Conservation (phyloP, 768 basidiomycete species). For the Boletus coccyginus region DNA sequence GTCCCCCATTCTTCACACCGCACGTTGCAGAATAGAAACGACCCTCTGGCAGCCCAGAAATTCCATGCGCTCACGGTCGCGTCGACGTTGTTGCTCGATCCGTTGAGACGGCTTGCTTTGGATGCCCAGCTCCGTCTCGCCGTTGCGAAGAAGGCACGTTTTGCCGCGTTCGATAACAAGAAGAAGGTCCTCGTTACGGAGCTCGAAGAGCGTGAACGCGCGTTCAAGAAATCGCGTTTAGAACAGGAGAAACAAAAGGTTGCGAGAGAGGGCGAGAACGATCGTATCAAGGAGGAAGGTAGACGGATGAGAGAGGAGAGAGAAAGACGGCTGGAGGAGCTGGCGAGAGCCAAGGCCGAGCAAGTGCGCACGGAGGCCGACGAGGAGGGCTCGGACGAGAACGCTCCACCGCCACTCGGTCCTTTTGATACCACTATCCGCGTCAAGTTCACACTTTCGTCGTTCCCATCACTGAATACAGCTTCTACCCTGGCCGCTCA, state of each 20-base stretch:
- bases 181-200: slow-evolving; percentile 74
- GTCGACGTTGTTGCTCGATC: slow-evolving; percentile 79
- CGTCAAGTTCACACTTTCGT: slow-evolving; percentile 62
- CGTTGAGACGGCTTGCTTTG: slow-evolving; percentile 70
- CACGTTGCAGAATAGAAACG: slow-evolving; percentile 62
- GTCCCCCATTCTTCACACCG: slow-evolving; percentile 10
- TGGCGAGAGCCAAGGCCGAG: slow-evolving; percentile 36
- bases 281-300: slow-evolving; percentile 74
- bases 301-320: slow-evolving; percentile 63
- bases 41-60: slow-evolving; percentile 79
- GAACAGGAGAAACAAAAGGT: slow-evolving; percentile 62
- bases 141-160: slow-evolving; percentile 67
- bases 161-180: slow-evolving; percentile 66
- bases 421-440: slow-evolving; percentile 73
- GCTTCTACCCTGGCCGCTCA: slow-evolving; percentile 33
- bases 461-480: slow-evolving; percentile 37
- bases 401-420: slow-evolving; percentile 61
- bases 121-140: slow-evolving; percentile 77
- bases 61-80: slow-evolving; percentile 85
- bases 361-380: slow-evolving; percentile 27
- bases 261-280: slow-evolving; percentile 56
- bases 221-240: slow-evolving; percentile 65
- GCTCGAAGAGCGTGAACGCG: slow-evolving; percentile 74
- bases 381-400: slow-evolving; percentile 27
- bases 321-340: slow-evolving; percentile 48